A percentile compares a stretch with the other conserved stretches of the same genome.
Conservation (phyloP, 2,329 filamentous ascomycete species). For the Thelonectria olida region DNA sequence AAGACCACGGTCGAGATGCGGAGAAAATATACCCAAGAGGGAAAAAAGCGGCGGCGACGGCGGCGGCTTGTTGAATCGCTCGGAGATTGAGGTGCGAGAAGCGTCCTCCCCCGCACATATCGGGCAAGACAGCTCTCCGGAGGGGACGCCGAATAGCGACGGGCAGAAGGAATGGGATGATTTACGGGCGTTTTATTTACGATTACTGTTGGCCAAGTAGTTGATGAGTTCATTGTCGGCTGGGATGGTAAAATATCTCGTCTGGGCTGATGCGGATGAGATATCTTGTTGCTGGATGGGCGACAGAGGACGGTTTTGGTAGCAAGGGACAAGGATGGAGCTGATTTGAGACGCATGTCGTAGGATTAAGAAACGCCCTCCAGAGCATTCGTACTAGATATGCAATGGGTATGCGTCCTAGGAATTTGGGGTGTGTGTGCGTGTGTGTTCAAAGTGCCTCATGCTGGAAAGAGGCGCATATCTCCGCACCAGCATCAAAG, state of each 20-base stretch:
- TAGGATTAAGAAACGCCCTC: background rate
- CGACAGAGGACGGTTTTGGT: background rate
- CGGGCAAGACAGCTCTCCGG: background rate
- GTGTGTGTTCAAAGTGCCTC: background rate
- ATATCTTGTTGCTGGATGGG: background rate
- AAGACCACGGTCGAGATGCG: slow-evolving; percentile 1
- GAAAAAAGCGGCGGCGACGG: background rate
- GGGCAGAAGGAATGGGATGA: slow-evolving; percentile 1
- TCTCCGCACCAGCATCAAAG: too few relatives aligned
- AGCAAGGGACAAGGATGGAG: background rate
- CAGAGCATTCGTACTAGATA: background rate
- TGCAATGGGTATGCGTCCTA: background rate
- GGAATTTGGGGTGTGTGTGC: background rate
- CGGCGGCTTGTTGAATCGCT: background rate
- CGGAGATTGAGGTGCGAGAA: slow-evolving; percentile 34
- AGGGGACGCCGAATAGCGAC: slow-evolving; percentile 40
- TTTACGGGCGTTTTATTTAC: background rate
- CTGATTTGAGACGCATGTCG: background rate
- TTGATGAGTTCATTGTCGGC: background rate
- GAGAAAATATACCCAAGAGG: slow-evolving; percentile 1
- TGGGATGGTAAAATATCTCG: background rate
- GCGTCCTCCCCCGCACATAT: slow-evolving; percentile 9
- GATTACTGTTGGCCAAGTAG: background rate
- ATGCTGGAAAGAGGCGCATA: background rate
- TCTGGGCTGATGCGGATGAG: slow-evolving; percentile 11